Evolutionary conservation across 2,329 filamentous ascomycete species (phyloP).

Genomic region (Blastomyces percursus): DNA sequence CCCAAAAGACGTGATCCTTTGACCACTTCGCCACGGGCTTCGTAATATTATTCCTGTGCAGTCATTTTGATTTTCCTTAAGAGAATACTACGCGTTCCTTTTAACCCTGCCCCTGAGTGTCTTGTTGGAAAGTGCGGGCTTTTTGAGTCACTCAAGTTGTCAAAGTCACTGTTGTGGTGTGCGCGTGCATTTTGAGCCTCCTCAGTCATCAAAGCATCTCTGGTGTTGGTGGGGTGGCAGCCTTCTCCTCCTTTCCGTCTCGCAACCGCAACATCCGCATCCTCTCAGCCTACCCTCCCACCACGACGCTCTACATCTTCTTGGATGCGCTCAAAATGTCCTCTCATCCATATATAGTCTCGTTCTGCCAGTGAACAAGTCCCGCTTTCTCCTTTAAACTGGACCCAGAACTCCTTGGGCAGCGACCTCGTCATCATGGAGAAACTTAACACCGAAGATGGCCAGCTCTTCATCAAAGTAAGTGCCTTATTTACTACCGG

Average conservation of each 20-base stretch:
- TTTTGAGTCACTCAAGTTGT: background rate
- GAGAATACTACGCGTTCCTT: background rate
- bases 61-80: background rate
- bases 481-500: background rate
- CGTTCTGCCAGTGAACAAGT: slow-evolving; percentile 1
- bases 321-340: slow-evolving; percentile 6
- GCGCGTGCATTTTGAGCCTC: background rate
- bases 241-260: background rate
- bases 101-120: background rate
- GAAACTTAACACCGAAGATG: slow-evolving; percentile 41
- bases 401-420: slow-evolving; percentile 21
- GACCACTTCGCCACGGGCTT: slow-evolving; percentile 8
- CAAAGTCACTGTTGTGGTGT: background rate
- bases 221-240: background rate
- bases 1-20: background rate
- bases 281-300: background rate
- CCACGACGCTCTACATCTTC: background rate
- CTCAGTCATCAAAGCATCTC: background rate
- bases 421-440: slow-evolving; percentile 32
- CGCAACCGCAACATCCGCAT: background rate
- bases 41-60: slow-evolving; percentile 1
- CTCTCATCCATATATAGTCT: slow-evolving; percentile 4
- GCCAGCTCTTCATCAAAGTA: slow-evolving; percentile 41
- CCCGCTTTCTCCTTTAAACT: slow-evolving; percentile 12
- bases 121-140: background rate